Evolutionary conservation across 352 stramenopile species (phyloP).

Genomic region (Pythium brachiatum): DNA sequence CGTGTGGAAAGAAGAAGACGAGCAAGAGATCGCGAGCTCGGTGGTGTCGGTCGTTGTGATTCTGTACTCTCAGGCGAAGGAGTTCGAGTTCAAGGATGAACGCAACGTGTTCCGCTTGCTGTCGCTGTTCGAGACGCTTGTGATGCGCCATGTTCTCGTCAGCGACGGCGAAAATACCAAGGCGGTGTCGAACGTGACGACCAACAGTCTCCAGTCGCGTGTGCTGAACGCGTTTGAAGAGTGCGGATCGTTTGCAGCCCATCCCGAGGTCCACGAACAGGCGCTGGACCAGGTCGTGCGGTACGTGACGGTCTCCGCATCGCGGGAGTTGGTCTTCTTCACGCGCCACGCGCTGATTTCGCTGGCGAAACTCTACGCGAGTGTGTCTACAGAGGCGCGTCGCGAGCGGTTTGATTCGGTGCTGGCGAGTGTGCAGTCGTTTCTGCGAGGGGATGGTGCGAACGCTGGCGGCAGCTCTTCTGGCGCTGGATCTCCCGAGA

Average conservation of each 20-base stretch:
- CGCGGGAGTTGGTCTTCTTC: slow-evolving; percentile 67
- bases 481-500: slow-evolving; percentile 8
- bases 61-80: slow-evolving; percentile 73
- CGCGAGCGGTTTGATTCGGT: slow-evolving; percentile 58
- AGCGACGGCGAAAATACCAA: slow-evolving; percentile 26
- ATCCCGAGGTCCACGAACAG: slow-evolving; percentile 63
- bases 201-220: slow-evolving; percentile 78
- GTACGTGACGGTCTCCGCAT: slow-evolving; percentile 50
- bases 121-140: slow-evolving; percentile 55
- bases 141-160: slow-evolving; percentile 67
- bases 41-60: slow-evolving; percentile 73
- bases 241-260: slow-evolving; percentile 60
- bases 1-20: slow-evolving; percentile 64
- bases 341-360: slow-evolving; percentile 72
- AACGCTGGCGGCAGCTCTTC: neutral
- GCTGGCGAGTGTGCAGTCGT: slow-evolving; percentile 66
- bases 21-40: slow-evolving; percentile 75
- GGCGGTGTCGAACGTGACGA: slow-evolving; percentile 54
- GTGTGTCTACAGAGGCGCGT: slow-evolving; percentile 47
- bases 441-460: slow-evolving; percentile 40
- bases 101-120: slow-evolving; percentile 63
- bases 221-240: slow-evolving; percentile 86
- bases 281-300: slow-evolving; percentile 64
- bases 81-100: slow-evolving; percentile 70
- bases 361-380: slow-evolving; percentile 75